Evolutionary conservation across 2,329 filamentous ascomycete genomes (phyloP).

Genomic region (Epichloe uncinata): DNA sequence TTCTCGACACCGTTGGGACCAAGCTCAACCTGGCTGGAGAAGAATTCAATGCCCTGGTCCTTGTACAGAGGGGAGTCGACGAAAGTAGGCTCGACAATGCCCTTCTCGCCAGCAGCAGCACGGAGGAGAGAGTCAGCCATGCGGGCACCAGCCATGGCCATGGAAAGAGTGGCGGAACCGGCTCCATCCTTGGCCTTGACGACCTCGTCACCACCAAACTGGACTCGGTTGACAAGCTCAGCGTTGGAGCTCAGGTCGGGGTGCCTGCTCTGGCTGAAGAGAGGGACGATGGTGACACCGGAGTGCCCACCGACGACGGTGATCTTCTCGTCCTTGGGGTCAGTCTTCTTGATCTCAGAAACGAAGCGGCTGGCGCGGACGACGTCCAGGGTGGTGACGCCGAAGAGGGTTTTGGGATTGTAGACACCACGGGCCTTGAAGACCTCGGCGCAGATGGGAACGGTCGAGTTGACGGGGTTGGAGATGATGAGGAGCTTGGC

Average conservation of each 20-base stretch:
- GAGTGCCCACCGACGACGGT: slow-evolving; percentile 95
- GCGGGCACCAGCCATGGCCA: slow-evolving; percentile 86
- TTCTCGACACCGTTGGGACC: slow-evolving; percentile 93
- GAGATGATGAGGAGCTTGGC: slow-evolving; percentile 96
- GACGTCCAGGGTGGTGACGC: slow-evolving; percentile 97
- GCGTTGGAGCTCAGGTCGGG: slow-evolving; percentile 66
- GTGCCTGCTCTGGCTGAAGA: slow-evolving; percentile 90
- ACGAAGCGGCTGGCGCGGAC: slow-evolving; percentile 98
- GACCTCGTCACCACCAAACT: slow-evolving; percentile 97
- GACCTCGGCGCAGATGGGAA: slow-evolving; percentile 93
- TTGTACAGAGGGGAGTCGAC: slow-evolving; percentile 97
- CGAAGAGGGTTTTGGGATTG: slow-evolving; percentile 98
- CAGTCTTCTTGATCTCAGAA: slow-evolving; percentile 78
- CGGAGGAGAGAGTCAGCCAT: slow-evolving; percentile 86
- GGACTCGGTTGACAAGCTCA: slow-evolving; percentile 74
- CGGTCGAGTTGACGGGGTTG: slow-evolving; percentile 99
- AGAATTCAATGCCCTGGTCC: slow-evolving; percentile 96
- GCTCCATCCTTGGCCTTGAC: slow-evolving; percentile 98
- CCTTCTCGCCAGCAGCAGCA: slow-evolving; percentile 85
- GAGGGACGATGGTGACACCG: slow-evolving; percentile 93
- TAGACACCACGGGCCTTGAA: slow-evolving; percentile 94
- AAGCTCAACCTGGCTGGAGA: slow-evolving; percentile 88
- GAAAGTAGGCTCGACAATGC: slow-evolving; percentile 89
- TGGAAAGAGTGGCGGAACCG: slow-evolving; percentile 93
- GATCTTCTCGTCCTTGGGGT: slow-evolving; percentile 88